Evolutionary conservation across 2,329 filamentous ascomycete genomes (phyloP).

Genomic region (Fusarium tricinctum): DNA sequence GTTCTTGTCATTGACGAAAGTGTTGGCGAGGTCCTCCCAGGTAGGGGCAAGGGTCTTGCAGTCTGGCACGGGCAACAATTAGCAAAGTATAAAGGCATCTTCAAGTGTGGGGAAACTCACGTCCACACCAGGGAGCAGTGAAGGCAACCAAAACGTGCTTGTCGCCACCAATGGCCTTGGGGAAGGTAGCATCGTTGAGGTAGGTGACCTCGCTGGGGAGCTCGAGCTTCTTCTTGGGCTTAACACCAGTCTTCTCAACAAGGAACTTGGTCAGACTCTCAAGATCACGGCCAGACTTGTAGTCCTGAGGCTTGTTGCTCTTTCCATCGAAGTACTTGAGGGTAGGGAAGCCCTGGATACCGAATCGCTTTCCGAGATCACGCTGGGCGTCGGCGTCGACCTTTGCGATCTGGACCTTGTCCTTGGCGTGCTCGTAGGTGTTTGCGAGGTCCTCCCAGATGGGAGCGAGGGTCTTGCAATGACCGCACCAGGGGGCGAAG

Average conservation of each 20-base stretch:
- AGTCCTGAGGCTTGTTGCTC: slow-evolving; percentile 86
- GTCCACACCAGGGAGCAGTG: slow-evolving; percentile 98
- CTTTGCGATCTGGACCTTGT: slow-evolving; percentile 89
- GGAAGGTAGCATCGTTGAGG: slow-evolving; percentile 85
- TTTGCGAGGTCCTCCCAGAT: slow-evolving; percentile 91
- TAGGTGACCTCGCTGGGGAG: slow-evolving; percentile 81
- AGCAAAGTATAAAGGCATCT: slow-evolving; percentile 12
- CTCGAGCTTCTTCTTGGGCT: slow-evolving; percentile 81
- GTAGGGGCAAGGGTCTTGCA: slow-evolving; percentile 94
- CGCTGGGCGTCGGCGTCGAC: slow-evolving; percentile 95
- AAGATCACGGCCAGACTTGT: slow-evolving; percentile 87
- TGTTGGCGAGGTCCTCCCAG: slow-evolving; percentile 88
- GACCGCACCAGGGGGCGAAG: slow-evolving; percentile 98
- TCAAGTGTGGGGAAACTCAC: slow-evolving; percentile 70
- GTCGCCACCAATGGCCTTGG: slow-evolving; percentile 81
- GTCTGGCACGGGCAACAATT: slow-evolving; percentile 68
- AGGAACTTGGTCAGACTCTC: slow-evolving; percentile 88
- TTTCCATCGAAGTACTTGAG: slow-evolving; percentile 98
- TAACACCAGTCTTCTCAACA: slow-evolving; percentile 86
- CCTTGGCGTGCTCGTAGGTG: slow-evolving; percentile 77
- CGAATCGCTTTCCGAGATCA: slow-evolving; percentile 85
- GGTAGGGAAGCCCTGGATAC: slow-evolving; percentile 94
- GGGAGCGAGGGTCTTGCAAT: slow-evolving; percentile 98
- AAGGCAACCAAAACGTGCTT: slow-evolving; percentile 96
- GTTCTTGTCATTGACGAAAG: slow-evolving; percentile 81